A percentile compares a stretch with the other conserved stretches of the same genome.
These are phyloP conservation scores for Tephrocybe rancida DNA, from an alignment of 768 basidiomycete genomes.

Conservation along the genomic window DNA sequence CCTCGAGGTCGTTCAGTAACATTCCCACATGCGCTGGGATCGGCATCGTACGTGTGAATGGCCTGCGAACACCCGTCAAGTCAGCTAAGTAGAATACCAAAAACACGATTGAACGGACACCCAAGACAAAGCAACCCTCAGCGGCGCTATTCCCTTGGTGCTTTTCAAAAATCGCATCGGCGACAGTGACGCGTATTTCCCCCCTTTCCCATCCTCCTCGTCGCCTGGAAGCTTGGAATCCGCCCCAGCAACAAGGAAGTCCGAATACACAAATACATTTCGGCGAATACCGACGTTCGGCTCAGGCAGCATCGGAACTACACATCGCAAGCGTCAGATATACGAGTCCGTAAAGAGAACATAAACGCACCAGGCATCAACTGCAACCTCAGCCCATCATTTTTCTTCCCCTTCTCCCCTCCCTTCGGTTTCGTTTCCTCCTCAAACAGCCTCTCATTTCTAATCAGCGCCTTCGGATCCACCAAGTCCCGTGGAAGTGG, in stretches of 20 bases:
- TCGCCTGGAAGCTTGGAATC: neutral
- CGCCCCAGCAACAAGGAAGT: slow-evolving; percentile 5
- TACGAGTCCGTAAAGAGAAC: neutral
- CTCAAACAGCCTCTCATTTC: slow-evolving; percentile 60
- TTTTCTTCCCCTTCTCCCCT: slow-evolving; percentile 7
- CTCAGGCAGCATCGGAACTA: slow-evolving; percentile 58
- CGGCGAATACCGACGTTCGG: slow-evolving; percentile 38
- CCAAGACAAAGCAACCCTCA: slow-evolving; percentile 69
- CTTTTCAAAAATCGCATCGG: slow-evolving; percentile 45
- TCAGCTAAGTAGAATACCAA: neutral
- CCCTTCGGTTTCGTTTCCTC: slow-evolving; percentile 30
- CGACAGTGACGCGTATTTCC: neutral
- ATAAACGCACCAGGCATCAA: slow-evolving; percentile 9
- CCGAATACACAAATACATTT: neutral
- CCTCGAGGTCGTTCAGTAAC: slow-evolving; percentile 21
- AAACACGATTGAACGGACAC: slow-evolving; percentile 40
- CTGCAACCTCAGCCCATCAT: slow-evolving; percentile 19
- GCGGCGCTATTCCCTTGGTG: slow-evolving; percentile 58
- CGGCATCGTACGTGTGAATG: slow-evolving; percentile 40
- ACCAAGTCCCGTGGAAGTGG: slow-evolving; percentile 9
- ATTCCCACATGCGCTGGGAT: slow-evolving; percentile 14
- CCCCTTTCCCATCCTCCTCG: neutral
- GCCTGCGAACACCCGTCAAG: slow-evolving; percentile 31
- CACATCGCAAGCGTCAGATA: neutral
- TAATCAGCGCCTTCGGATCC: slow-evolving; percentile 40